Evolutionary conservation across 495 filamentous ascomycete species (phyloP).

Genomic region (Jackrogersella minutella): DNA sequence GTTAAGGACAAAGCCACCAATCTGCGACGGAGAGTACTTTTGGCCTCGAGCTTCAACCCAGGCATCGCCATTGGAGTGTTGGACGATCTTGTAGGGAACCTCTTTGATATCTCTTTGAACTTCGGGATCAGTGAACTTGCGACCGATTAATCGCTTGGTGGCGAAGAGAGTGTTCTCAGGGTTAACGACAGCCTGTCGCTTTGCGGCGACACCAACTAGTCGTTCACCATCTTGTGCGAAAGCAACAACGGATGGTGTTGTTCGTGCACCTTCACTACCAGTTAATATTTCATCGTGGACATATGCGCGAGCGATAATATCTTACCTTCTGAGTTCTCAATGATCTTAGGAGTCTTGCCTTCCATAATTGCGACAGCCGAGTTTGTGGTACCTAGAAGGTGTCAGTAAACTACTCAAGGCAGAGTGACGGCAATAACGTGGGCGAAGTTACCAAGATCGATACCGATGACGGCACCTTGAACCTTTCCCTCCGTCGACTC

Average conservation of each 20-base stretch:
- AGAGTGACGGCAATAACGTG: background rate
- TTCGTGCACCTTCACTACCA: slow-evolving; percentile 75
- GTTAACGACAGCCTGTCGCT: slow-evolving; percentile 99
- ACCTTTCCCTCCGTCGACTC: slow-evolving; percentile 88
- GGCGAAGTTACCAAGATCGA: slow-evolving; percentile 85
- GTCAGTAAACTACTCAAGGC: slow-evolving; percentile 39
- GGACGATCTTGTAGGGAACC: slow-evolving; percentile 99
- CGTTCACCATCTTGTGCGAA: slow-evolving; percentile 98
- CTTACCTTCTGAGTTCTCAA: slow-evolving; percentile 95
- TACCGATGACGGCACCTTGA: slow-evolving; percentile 96
- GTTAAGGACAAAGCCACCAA: slow-evolving; percentile 94
- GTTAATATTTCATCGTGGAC: slow-evolving; percentile 16
- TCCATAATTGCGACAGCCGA: slow-evolving; percentile 98
- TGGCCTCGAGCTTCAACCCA: slow-evolving; percentile 96
- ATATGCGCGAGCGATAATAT: slow-evolving; percentile 12
- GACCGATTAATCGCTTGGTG: slow-evolving; percentile 98
- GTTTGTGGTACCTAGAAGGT: slow-evolving; percentile 84
- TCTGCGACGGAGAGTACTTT: slow-evolving; percentile 98
- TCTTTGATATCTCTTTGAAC: slow-evolving; percentile 98
- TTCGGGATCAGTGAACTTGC: slow-evolving; percentile 95
- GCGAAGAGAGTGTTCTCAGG: slow-evolving; percentile 99
- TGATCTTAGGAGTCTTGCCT: slow-evolving; percentile 92
- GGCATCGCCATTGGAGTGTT: slow-evolving; percentile 97
- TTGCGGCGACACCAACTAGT: slow-evolving; percentile 95
- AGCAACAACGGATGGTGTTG: slow-evolving; percentile 95